phyloP scores from a whole-genome alignment of 73 alveolate genomes.

The Paramecium tetraurelia region DNA sequence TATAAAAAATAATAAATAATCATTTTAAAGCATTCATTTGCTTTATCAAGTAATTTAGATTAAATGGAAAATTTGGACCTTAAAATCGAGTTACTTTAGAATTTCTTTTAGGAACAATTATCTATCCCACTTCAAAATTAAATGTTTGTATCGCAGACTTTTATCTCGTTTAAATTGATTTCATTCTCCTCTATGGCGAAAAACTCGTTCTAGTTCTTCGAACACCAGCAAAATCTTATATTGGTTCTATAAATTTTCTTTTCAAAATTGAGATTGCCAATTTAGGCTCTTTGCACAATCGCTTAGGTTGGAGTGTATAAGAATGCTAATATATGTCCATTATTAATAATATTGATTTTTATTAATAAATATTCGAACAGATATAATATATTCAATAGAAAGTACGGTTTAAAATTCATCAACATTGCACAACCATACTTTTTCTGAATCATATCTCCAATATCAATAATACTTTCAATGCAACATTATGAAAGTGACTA shows the following conservation, averaged over 20 bases:
- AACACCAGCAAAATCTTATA: neutral
- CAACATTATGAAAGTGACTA: no score
- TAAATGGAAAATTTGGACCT: constrained; percentile 18
- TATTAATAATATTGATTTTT: neutral
- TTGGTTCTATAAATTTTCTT: neutral
- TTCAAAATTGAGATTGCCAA: constrained; percentile 5
- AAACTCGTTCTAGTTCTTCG: neutral
- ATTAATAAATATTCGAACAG: neutral
- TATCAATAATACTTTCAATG: no score
- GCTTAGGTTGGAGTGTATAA: neutral
- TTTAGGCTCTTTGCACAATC: constrained; percentile 8
- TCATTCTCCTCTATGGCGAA: neutral
- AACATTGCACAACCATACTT: no score
- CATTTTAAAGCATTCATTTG: constrained; percentile 27
- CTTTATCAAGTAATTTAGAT: constrained; percentile 21
- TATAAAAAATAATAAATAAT: neutral
- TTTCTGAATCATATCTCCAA: no score
- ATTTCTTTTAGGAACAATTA: neutral
- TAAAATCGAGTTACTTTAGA: neutral
- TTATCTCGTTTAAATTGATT: neutral
- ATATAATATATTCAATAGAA: neutral
- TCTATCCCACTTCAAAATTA: neutral
- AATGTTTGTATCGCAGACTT: neutral
- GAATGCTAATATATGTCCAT: neutral
- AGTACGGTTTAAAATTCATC: no score